Evolutionary conservation across 306 rosid genomes (phyloP), one percentile per base, ranked within the genome.

Genomic region (Arachis stenosperma): DNA sequence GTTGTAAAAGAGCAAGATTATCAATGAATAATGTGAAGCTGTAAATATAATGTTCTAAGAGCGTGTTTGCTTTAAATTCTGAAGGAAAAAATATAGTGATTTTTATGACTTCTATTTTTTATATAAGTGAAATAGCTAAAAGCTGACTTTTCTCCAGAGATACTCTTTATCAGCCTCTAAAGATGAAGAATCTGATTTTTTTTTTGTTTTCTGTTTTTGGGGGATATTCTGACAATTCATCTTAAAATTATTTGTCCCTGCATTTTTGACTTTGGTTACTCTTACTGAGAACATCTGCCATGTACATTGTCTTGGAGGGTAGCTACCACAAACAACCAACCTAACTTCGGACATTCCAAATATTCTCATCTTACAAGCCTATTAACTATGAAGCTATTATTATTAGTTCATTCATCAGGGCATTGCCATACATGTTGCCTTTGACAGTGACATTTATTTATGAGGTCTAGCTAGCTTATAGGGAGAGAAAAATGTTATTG

Each of bases 371-470:
- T 43, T 15, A 8, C 48, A 4, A 36, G 30, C 15, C 8, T 65
- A 13, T n/a, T 36, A 39, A 43, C 39, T 17, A 11, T 7, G 27
- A 55, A 40, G 42, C 17, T 62, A 50, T 50, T 8, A 15, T 59
- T 15, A 14, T 41, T 60, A 1, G 3, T 6, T 17, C 30, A 12
- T 69, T 77, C 71, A 69, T 54, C 11, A 51, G 37, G 61, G 60
- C 6, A 40, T 62, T 37, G 55, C 47, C 6, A 22, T 44, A 27
- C 60, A 40, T 59, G 22, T 67, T 58, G 69, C 60, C 56, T 27
- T 69, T 6, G 67, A 36, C 73, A 57, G 69, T 37, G 74, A 53
- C 55, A 74, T 61, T 66, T 84, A 48, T 75, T 62, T 51, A 29
- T 56, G 41, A 40, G 46, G 48, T 22, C 17, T 67, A 42, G 65